Evolutionary conservation across 2,329 filamentous ascomycete genomes (phyloP).

Genomic region (Aspergillus clavatus): DNA sequence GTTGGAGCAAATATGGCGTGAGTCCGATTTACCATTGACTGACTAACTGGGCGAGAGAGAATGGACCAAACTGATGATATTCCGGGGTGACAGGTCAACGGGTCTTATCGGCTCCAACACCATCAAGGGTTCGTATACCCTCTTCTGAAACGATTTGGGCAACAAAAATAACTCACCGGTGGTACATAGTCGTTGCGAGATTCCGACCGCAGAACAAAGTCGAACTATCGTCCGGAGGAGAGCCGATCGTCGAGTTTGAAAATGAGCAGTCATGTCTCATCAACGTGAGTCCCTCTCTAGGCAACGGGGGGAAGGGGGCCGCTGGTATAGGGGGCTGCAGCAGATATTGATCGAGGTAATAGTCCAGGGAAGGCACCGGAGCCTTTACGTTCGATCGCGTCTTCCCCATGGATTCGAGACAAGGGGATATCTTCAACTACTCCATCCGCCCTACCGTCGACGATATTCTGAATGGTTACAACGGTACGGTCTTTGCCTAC

Average conservation of each 20-base stretch:
- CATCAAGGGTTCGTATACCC: constrained; percentile 47
- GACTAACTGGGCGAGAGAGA: constrained; percentile 3
- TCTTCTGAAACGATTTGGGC: constrained; percentile 3
- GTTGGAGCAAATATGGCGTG: constrained; percentile 44
- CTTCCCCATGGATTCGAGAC: constrained; percentile 87
- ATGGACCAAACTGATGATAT: constrained; percentile 14
- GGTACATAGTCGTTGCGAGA: constrained; percentile 76
- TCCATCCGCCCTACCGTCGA: constrained; percentile 94
- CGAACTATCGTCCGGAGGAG: constrained; percentile 83
- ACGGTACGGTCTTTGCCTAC: constrained; percentile 97
- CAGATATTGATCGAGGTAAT: constrained; percentile 20
- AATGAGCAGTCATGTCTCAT: constrained; percentile 83
- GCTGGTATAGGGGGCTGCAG: not conserved
- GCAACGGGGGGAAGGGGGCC: not conserved
- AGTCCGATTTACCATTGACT: constrained; percentile 27
- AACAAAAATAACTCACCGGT: constrained; percentile 41
- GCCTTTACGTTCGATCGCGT: constrained; percentile 96
- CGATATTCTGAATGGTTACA: constrained; percentile 98
- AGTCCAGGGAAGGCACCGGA: constrained; percentile 79
- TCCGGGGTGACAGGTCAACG: constrained; percentile 26
- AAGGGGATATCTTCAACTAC: constrained; percentile 95
- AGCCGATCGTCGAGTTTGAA: constrained; percentile 85
- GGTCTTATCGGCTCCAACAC: constrained; percentile 40
- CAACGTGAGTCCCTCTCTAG: constrained; percentile 55
- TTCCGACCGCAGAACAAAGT: constrained; percentile 96